A percentile compares a stretch with the other conserved stretches of the same genome.
Evolutionary conservation across 306 rosid species (phyloP).

Genomic region (Chamaecrista fasciculata): DNA sequence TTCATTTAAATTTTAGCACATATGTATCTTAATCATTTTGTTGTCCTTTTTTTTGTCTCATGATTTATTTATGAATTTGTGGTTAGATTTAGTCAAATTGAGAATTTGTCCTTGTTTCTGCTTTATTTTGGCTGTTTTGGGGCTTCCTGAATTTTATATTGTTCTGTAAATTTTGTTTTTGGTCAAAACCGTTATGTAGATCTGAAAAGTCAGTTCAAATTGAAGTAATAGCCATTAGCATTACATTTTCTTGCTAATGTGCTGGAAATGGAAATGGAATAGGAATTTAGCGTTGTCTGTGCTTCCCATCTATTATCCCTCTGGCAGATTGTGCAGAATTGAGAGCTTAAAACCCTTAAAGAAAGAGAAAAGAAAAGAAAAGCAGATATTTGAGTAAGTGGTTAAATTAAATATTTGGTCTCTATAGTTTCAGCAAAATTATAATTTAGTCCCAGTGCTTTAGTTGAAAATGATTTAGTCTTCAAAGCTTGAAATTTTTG

Average conservation of each 20-base stretch:
- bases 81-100: constrained; percentile 19
- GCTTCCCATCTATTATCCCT: not conserved
- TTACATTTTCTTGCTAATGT: not conserved
- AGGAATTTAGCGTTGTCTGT: not conserved
- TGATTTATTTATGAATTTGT: constrained; percentile 15
- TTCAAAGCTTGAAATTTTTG: no score
- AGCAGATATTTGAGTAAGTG: no score
- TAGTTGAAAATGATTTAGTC: no score
- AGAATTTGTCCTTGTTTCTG: not conserved
- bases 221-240: constrained; percentile 6
- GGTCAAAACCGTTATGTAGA: no score
- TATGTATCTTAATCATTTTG: constrained; percentile 7
- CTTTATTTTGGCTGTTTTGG: not conserved
- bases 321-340: no score
- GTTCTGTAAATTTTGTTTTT: not conserved
- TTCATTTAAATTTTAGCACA: constrained; percentile 24
- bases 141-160: not conserved
- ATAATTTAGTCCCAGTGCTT: no score
- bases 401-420: no score
- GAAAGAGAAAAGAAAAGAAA: no score
- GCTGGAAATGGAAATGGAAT: no score
- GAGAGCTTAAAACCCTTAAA: no score
- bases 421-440: no score
- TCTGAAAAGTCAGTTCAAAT: not conserved
- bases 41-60: constrained; percentile 22